phyloP scores from a whole-genome alignment of 106 monocot genomes.

The Acorus calamus region DNA sequence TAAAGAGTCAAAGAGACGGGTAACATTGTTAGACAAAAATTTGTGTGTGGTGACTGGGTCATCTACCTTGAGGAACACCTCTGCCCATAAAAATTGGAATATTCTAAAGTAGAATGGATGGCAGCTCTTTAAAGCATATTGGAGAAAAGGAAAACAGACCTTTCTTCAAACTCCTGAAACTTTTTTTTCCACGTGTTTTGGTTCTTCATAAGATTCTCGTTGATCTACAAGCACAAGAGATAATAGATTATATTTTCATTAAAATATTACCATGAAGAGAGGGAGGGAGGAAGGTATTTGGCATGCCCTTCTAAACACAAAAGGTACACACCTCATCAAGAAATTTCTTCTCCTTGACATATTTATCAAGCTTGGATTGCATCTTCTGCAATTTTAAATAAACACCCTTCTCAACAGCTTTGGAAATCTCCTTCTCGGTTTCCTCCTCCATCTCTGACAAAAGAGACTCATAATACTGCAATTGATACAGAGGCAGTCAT shows the following conservation, averaged over 20 bases:
- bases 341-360: constrained; percentile 60
- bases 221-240: constrained; percentile 29
- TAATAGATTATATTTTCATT: background rate
- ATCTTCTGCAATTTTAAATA: constrained; percentile 57
- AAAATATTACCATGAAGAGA: no score
- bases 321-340: constrained; percentile 52
- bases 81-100: background rate
- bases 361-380: constrained; percentile 52
- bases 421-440: constrained; percentile 48
- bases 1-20: no score
- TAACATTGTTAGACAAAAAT: no score
- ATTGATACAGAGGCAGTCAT: background rate
- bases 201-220: constrained; percentile 66
- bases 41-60: no score
- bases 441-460: constrained; percentile 62
- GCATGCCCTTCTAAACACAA: background rate
- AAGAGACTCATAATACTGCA: constrained; percentile 73
- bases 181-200: constrained; percentile 54
- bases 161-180: constrained; percentile 43
- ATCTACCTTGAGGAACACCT: no score
- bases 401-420: constrained; percentile 55
- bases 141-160: constrained; percentile 20
- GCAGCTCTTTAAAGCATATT: background rate
- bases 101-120: background rate
- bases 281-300: no score